A percentile compares a stretch with the other conserved stretches of the same genome.
phyloP scores from a whole-genome alignment of 768 basidiomycete genomes.

The Lentinula lateritia region DNA sequence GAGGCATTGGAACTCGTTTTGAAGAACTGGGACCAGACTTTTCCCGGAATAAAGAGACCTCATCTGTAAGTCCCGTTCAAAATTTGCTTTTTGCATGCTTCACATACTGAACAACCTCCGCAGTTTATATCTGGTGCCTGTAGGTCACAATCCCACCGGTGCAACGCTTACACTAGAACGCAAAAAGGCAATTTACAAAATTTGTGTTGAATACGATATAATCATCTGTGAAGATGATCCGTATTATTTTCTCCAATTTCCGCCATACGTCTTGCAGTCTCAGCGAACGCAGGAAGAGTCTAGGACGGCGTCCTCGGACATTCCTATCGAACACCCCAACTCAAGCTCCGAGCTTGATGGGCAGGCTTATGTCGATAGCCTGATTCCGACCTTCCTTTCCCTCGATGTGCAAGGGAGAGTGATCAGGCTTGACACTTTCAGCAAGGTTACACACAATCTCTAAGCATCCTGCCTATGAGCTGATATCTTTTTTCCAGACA shows the following conservation, averaged over 20 bases:
- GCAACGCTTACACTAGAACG: constrained; percentile 45
- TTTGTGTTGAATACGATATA: constrained; percentile 58
- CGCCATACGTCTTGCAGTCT: not conserved
- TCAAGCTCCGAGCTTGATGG: constrained; percentile 16
- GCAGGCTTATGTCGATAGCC: constrained; percentile 31
- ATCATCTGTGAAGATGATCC: constrained; percentile 66
- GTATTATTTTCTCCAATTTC: constrained; percentile 49
- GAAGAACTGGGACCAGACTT: constrained; percentile 34
- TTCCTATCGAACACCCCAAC: constrained; percentile 5
- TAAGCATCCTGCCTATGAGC: too few species aligned
- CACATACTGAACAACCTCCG: too few species aligned
- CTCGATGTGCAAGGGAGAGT: constrained; percentile 9
- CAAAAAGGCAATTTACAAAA: constrained; percentile 55
- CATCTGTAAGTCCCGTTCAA: constrained; percentile 27
- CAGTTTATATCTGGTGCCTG: constrained; percentile 50
- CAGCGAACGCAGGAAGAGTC: constrained; percentile 19
- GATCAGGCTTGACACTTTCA: constrained; percentile 10
- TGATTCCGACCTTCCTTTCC: constrained; percentile 39
- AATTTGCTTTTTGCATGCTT: too few species aligned
- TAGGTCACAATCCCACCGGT: constrained; percentile 63
- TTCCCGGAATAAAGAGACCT: constrained; percentile 37
- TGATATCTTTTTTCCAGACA: not conserved
- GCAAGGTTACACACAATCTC: not conserved
- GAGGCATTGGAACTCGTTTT: constrained; percentile 40
- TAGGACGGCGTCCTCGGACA: constrained; percentile 20